Evolutionary conservation across 441 rosid species (phyloP), one percentile per base, ranked within the genome.

Genomic region (Aquilaria agallochum): DNA sequence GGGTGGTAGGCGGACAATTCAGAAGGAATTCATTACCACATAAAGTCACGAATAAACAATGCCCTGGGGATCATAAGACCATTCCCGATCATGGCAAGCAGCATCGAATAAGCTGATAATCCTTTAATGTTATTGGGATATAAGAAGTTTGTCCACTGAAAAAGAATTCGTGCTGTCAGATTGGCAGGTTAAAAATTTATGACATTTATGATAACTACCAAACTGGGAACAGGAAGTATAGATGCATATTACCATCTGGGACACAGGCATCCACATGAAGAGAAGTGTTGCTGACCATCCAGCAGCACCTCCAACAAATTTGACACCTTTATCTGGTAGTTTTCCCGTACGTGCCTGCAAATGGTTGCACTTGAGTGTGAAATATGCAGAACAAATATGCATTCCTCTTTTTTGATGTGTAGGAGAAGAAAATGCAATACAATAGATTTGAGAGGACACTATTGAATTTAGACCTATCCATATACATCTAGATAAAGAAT

Each of bases 251-350:
- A 90, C 97, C 97, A 86, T 81, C 71, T 88, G 95, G 2, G 91
- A 70, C 58, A 90, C 88, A 48, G 95, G 93, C 97, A 90, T 90
- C 97, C 95, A 88, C 97, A 88, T 90, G 83, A 90, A 90, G 68
- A 90, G 88, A 70, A 90, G 84, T 20, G 97, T 88, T 14, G 97
- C 95, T 42, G 95, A 84, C 97, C 95, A 90, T 73, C 97, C 97
- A 71, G 97, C 84, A 72, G 83, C 33, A 62, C 81, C 81, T 52
- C 84, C 83, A 7, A 90, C 73, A 72, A 90, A 77, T 66, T 73
- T 86, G 42, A 76, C 86, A 50, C 86, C 90, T 74, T 80, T 62
- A 68, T 80, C 78, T 1, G 95, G 32, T 53, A 90, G 93, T 74
- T 76, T 84, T 49, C 93, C 93, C 0, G 69, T 80, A 62, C 95